These are phyloP conservation scores for Pythium rishiriense DNA, from an alignment of 352 stramenopile species.

Conservation along the genomic window DNA sequence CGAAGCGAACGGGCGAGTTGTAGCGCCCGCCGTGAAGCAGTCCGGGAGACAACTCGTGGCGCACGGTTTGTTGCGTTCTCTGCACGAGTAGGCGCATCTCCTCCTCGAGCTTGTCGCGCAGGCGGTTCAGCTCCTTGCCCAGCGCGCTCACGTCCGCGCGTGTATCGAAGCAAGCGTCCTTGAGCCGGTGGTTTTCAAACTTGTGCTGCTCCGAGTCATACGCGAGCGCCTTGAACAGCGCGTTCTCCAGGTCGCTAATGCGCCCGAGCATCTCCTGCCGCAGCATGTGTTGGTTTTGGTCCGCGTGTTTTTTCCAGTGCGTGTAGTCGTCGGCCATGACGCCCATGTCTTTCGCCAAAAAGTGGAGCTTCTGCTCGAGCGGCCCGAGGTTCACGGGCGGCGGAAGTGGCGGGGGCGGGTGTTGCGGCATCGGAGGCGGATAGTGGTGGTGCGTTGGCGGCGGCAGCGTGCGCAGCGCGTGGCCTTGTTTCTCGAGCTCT, in stretches of 20 bases:
- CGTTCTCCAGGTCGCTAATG: constrained; percentile 35
- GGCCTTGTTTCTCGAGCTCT: constrained; percentile 3
- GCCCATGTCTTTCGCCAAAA: constrained; percentile 13
- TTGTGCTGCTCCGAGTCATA: constrained; percentile 45
- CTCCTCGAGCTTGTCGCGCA: constrained; percentile 5
- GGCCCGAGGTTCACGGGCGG: constrained; percentile 20
- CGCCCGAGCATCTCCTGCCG: constrained; percentile 33
- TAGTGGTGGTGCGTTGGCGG: constrained; percentile 5
- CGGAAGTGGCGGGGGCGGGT: background rate
- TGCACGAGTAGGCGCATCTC: constrained; percentile 6
- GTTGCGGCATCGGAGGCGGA: constrained; percentile 7
- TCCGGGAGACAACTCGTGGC: background rate
- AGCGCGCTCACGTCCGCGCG: constrained; percentile 37
- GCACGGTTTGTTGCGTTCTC: background rate
- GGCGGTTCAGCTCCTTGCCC: constrained; percentile 12
- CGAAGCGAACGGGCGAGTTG: background rate
- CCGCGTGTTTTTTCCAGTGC: constrained; percentile 29
- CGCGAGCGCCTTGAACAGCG: constrained; percentile 45
- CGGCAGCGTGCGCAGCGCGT: constrained; percentile 5
- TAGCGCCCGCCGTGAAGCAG: background rate
- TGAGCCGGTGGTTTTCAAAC: constrained; percentile 46
- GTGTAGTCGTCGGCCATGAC: constrained; percentile 36
- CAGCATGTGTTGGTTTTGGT: constrained; percentile 26
- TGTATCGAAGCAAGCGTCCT: constrained; percentile 49
- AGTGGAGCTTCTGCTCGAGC: constrained; percentile 27